Base-by-base conservation (phyloP, 1,284 basidiomycete genomes). In the Tylopilus orsonianus region DNA sequence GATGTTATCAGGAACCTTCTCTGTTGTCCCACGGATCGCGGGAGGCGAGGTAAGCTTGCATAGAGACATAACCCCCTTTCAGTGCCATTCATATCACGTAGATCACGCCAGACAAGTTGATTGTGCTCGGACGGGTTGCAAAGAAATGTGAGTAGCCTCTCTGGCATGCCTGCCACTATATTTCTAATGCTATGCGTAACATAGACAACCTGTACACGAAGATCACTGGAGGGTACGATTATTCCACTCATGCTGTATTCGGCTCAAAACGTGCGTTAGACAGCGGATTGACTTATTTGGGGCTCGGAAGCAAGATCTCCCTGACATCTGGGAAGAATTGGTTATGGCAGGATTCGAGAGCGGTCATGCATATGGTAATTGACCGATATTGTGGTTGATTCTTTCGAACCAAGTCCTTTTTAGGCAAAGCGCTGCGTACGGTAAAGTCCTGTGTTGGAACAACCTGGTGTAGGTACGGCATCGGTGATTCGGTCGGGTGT, bases 251-350 rank as follows among this genome's bases (percentile, higher is more conserved):
- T 26, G 26, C 37, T 13, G 8, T 14, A 13, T 20, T 18, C 16
- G 7, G 22, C 18, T 30, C 16, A 32, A 33, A 51, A 9, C 22
- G 6, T 30, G 41, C 37, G 37, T n/a, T 26, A 75, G 78, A 4
- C 83, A 86, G 64, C 78, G 85, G 16, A 79, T 88, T 51, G 87
- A 89, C 58, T 66, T 89, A 62, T 88, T 90, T 53, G 87, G 87
- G 2, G 87, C 87, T 9, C 74, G 75, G 54, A 88, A 87, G 63
- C 77, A 82, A 48, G 87, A 90, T 56, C 70, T 90, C n/a, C 87
- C 87, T 1, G 76, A 75, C 14, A 90, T 90, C 33, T 90, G 87
- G 87, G 80, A 81, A 53, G 78, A 80, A 56, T 75, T 89, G 1
- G 74, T 80, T 49, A 69, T 73, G 10, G 85, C 81, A 4, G 87